Evolutionary conservation across 306 rosid species (phyloP).

Genomic region (Inga leiocalycina): DNA sequence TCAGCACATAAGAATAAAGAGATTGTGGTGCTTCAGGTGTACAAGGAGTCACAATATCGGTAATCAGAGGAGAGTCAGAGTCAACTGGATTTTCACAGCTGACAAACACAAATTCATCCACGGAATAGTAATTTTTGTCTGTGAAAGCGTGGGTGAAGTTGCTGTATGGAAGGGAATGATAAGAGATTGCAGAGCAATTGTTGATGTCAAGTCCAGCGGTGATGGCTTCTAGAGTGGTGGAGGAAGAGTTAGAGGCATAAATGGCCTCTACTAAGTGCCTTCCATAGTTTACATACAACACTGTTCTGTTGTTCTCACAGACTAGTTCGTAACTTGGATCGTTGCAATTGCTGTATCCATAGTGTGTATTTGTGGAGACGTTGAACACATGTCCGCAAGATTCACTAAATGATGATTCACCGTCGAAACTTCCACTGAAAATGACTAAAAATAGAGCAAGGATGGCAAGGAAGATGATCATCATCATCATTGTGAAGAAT

Average conservation of each 20-base stretch:
- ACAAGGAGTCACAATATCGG: neutral
- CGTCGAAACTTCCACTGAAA: no score
- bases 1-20: neutral
- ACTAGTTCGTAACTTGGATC: neutral
- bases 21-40: neutral
- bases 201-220: neutral
- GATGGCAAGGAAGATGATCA: no score
- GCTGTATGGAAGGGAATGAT: neutral
- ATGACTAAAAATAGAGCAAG: no score
- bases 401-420: neutral
- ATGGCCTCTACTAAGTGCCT: neutral
- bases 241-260: neutral
- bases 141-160: neutral
- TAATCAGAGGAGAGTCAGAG: neutral
- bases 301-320: neutral
- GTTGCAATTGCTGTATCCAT: rapidly evolving
- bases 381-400: neutral
- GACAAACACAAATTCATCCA: neutral
- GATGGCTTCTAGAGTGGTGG: neutral
- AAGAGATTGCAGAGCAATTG: neutral
- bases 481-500: neutral
- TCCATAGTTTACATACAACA: neutral
- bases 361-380: neutral
- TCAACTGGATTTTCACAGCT: slow-evolving; percentile 1
- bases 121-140: neutral